phyloP scores from a whole-genome alignment of 2,329 filamentous ascomycete species.

The Sclerotinia borealis region DNA sequence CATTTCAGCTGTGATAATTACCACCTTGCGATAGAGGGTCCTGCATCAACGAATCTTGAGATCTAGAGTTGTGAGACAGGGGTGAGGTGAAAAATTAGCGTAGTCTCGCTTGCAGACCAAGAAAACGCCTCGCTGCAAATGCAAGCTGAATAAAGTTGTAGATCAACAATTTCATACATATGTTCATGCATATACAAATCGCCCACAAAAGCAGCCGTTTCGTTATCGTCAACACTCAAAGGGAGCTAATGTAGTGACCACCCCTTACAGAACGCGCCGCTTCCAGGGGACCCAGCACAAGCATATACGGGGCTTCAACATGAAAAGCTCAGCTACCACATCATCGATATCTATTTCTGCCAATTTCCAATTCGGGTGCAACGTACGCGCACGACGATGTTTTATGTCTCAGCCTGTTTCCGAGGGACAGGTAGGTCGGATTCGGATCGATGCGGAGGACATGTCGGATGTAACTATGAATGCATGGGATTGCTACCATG shows the following conservation, averaged over 20 bases:
- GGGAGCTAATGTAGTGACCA: background rate
- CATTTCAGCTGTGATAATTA: background rate
- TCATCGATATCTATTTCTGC: background rate
- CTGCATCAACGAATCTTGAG: background rate
- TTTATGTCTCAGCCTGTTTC: background rate
- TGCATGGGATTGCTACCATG: background rate
- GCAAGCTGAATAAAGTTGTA: too few relatives aligned
- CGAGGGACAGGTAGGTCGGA: background rate
- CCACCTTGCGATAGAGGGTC: background rate
- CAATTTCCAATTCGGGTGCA: too few relatives aligned
- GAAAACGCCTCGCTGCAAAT: background rate
- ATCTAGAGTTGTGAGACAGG: too few relatives aligned
- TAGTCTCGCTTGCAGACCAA: background rate
- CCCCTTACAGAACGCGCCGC: background rate
- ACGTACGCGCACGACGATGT: background rate
- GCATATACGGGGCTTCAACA: too few relatives aligned
- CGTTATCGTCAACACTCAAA: background rate
- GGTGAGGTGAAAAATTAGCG: background rate
- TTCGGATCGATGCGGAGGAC: background rate
- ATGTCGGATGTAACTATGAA: background rate
- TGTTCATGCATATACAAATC: background rate
- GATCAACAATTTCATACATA: background rate
- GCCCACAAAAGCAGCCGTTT: background rate
- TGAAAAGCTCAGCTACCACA: slow-evolving; percentile 1
- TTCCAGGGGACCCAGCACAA: background rate